phyloP scores from a whole-genome alignment of 768 basidiomycete species.

The Russula ochroleuca region DNA sequence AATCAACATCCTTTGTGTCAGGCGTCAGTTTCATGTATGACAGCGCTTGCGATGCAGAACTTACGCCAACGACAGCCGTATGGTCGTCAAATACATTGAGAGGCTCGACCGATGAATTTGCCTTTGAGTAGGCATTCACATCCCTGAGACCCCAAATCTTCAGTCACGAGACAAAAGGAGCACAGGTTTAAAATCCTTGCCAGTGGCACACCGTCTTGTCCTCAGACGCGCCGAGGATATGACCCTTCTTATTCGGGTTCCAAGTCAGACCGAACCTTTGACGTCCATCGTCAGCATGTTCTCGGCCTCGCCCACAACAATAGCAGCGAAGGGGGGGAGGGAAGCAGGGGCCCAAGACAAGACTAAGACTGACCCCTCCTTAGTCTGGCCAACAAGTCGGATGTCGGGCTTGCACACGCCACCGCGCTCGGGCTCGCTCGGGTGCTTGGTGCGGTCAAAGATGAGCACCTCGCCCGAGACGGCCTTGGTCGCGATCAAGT shows the following conservation, averaged over 20 bases:
- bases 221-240: conserved; percentile 88
- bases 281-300: conserved; percentile 5
- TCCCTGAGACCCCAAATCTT: conserved; percentile 57
- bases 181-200: conserved; percentile 37
- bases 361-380: conserved; percentile 72
- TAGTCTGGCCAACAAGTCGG: conserved; percentile 79
- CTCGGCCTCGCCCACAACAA: not conserved
- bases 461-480: conserved; percentile 85
- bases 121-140: conserved; percentile 80
- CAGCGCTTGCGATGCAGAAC: conserved; percentile 33
- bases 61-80: conserved; percentile 84
- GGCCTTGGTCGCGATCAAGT: conserved; percentile 93
- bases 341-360: not conserved
- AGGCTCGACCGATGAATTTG: conserved; percentile 77
- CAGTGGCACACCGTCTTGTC: conserved; percentile 96
- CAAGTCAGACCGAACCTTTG: conserved; percentile 87
- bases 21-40: not conserved
- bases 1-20: conserved; percentile 80
- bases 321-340: not conserved
- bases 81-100: conserved; percentile 82
- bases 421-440: conserved; percentile 83
- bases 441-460: conserved; percentile 97
- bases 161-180: conserved; percentile 9
- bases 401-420: conserved; percentile 90
- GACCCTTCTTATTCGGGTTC: conserved; percentile 79